Evolutionary conservation across 73 alveolate genomes (phyloP), one percentile per base, ranked within the genome.

Genomic region (Paramecium tetraurelia): DNA sequence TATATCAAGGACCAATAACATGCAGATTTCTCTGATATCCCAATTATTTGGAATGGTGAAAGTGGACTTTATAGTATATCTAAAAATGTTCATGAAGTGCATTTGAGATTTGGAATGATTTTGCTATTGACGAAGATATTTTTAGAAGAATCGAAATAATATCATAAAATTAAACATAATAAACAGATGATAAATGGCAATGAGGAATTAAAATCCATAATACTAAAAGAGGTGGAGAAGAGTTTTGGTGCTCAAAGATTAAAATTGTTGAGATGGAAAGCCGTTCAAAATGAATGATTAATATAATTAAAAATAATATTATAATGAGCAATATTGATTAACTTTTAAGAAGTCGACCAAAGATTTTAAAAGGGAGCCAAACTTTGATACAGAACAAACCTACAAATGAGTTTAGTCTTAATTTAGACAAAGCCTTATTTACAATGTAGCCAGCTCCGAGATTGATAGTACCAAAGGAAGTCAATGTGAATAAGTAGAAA

Each of bases 41-140:
- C 86, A 16, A 72, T 72, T n/a, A 72, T 72, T 35, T 72, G 86
- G 86, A 72, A 72, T 72, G 86, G 86, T 1, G 86, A 72, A 18
- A 40, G 59, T 36, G 86, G 86, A 4, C 38, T 72, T 20, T 72
- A 72, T 35, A 72, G 86, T 5, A 40, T 72, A 12, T 72, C 86
- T 16, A 72, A 72, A 24, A 72, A 72, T 72, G 86, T 72, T 14
- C 86, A 72, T 72, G 53, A 72, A 36, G 86, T 72, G 4, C 86
- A 72, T 38, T 72, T 72, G 14, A 72, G 86, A 72, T 72, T 72
- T 35, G 86, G 86, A 72, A 72, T 72, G 57, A 72, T 72, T 16
- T 40, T 72, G 2, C 5, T 33, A 21, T 18, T 72, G 33, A 72
- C 86, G 4, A 72, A 72, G 14, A 21, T 72, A 10, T 72, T 72